Evolutionary conservation across 768 basidiomycete genomes (phyloP), one percentile per base, ranked within the genome.

Genomic region (Hygrophoropsis aurantiaca): DNA sequence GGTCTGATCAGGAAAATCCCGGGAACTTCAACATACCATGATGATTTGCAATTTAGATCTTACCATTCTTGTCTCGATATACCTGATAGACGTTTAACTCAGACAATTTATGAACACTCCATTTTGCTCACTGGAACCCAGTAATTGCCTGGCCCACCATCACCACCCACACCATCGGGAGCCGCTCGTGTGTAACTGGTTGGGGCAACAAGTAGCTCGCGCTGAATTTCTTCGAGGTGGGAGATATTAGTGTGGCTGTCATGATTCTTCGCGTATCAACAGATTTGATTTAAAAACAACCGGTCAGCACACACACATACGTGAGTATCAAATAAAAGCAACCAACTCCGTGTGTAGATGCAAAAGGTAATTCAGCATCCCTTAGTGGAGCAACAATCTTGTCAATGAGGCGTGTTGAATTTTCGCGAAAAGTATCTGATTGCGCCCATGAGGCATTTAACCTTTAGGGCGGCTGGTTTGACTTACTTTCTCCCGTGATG

Each of bases 191-290:
- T 87, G 57, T 87, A 87, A 53, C 80, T 83, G 34, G 77, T 35
- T 4, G 68, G 68, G 1, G 84, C 80, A 26, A 81, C 74, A 32
- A 64, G 57, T 38, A 74, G 74, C 55, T 88, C 85, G 5, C 82
- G 78, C n/a, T 62, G 53, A 38, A 88, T 85, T 48, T 88, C 87
- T 49, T 80, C 75, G 3, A 72, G 54, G 50, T 87, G 87, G 0
- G 82, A 85, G 30, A 90, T 87, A 59, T 90, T 89, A 18, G 72
- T 66, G 51, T 85, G 70, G 52, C 85, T 87, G 56, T 87, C 85
- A 56, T 88, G 85, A 55, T 88, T 87, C 85, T 3, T 19, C 40
- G 24, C 39, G 36, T 19, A 16, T 44, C 2, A 18, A 13, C 4
- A 7, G 20, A n/a, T n/a, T n/a, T n/a, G 26, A 11, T 30, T 13